These are phyloP conservation scores for Deinandra increscens DNA, from an alignment of 129 eudicot species.

Conservation along the genomic window DNA sequence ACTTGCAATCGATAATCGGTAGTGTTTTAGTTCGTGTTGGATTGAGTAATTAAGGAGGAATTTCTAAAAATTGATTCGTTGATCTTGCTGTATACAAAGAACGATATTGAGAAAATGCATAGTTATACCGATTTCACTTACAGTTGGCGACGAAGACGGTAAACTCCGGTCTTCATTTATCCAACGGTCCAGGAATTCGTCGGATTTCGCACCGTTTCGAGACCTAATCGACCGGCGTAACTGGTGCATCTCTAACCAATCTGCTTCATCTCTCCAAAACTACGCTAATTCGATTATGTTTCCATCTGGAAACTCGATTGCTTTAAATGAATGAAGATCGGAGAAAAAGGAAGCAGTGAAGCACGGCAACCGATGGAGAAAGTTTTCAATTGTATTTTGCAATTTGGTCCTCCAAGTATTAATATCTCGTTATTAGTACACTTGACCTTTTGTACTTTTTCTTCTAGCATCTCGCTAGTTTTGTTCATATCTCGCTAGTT, in stretches of 20 bases:
- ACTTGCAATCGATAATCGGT: too few species aligned
- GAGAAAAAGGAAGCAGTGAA: conserved; percentile 39
- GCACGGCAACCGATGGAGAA: conserved; percentile 15
- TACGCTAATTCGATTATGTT: conserved; percentile 22
- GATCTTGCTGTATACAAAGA: conserved; percentile 23
- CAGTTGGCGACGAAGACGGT: conserved; percentile 29
- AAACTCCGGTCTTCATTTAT: conserved; percentile 31
- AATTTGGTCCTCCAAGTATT: too few species aligned
- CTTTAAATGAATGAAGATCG: conserved; percentile 38
- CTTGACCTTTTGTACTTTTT: too few species aligned
- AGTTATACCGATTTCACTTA: conserved; percentile 40
- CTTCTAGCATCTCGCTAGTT: too few species aligned
- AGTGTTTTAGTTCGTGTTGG: not conserved
- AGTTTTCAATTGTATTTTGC: too few species aligned
- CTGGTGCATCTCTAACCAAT: conserved; percentile 55
- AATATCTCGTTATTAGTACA: too few species aligned
- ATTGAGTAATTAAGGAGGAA: not conserved
- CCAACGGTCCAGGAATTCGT: conserved; percentile 28
- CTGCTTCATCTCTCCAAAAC: conserved; percentile 22
- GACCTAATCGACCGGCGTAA: conserved; percentile 54
- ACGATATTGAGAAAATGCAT: too few species aligned
- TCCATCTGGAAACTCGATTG: too few species aligned
- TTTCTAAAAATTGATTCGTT: not conserved
- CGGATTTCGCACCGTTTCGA: conserved; percentile 44
- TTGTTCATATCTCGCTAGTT: too few species aligned